These are phyloP conservation scores for Lichtheimia ornata DNA, from an alignment of 371 early-diverging fungal genomes.

Conservation along the genomic window DNA sequence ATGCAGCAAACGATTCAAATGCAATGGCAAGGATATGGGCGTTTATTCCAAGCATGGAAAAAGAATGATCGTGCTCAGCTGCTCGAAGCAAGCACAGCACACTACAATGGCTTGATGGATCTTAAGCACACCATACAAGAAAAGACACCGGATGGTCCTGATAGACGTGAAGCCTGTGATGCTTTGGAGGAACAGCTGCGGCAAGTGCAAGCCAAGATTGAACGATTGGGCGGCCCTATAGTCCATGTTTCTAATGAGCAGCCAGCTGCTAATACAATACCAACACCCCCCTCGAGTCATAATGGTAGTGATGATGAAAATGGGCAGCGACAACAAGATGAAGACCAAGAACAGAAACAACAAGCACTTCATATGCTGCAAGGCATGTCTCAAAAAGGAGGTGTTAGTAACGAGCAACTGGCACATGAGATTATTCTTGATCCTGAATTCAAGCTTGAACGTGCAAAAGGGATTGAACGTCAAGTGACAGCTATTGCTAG, in stretches of 20 bases:
- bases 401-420: conserved; percentile 60
- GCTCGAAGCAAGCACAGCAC: conserved; percentile 55
- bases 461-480: conserved; percentile 43
- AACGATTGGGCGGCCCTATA: conserved; percentile 24
- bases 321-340: background rate
- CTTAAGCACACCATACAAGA: conserved; percentile 64
- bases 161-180: conserved; percentile 15
- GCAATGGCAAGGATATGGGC: conserved; percentile 57
- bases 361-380: conserved; percentile 7
- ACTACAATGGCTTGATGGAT: conserved; percentile 68
- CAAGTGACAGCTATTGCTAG: conserved; percentile 54
- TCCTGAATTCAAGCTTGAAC: conserved; percentile 68
- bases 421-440: conserved; percentile 79
- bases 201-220: conserved; percentile 25
- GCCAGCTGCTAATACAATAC: conserved; percentile 11
- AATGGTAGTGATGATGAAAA: background rate
- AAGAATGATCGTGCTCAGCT: conserved; percentile 60
- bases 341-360: conserved; percentile 7
- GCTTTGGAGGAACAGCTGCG: conserved; percentile 53
- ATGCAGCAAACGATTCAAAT: conserved; percentile 14
- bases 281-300: conserved; percentile 11
- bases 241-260: background rate
- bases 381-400: background rate
- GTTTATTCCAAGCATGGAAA: conserved; percentile 72
- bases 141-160: conserved; percentile 50